phyloP scores from a whole-genome alignment of 2,329 filamentous ascomycete species.

The Didymella lethalis region DNA sequence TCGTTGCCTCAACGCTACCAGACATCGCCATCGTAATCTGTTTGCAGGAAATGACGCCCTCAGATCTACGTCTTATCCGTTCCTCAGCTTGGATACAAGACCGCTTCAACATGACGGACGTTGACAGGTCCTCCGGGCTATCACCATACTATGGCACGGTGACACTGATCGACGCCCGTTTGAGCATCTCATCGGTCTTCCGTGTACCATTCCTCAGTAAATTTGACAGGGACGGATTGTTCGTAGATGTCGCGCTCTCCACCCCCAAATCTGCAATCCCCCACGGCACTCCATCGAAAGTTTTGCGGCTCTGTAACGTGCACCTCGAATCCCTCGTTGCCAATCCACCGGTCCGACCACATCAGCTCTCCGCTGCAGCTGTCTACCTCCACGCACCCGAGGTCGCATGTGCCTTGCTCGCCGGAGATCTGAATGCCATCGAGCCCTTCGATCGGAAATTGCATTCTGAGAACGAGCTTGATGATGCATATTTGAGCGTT shows the following conservation, averaged over 20 bases:
- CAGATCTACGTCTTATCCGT: conserved; percentile 57
- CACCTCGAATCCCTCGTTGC: conserved; percentile 65
- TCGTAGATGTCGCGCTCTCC: conserved; percentile 59
- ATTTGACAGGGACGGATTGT: conserved; percentile 64
- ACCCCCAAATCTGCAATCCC: conserved; percentile 1
- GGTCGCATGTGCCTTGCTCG: conserved; percentile 56
- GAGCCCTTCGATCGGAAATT: conserved; percentile 61
- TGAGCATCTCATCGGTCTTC: conserved; percentile 58
- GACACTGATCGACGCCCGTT: conserved; percentile 59
- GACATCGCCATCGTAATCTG: conserved; percentile 54
- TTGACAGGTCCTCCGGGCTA: conserved; percentile 56
- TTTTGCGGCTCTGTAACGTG: conserved; percentile 62
- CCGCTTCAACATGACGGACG: conserved; percentile 60
- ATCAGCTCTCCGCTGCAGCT: conserved; percentile 58
- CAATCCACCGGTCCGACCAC: conserved; percentile 58
- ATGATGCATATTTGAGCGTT: conserved; percentile 62
- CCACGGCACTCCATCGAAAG: conserved; percentile 1
- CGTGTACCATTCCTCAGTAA: conserved; percentile 60
- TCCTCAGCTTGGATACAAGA: conserved; percentile 58
- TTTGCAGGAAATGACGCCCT: conserved; percentile 61
- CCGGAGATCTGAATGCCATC: conserved; percentile 67
- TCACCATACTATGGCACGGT: conserved; percentile 61
- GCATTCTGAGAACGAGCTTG: conserved; percentile 58
- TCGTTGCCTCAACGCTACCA: conserved; percentile 33
- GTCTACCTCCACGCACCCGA: conserved; percentile 52